Base-by-base conservation (phyloP, 768 basidiomycete genomes). In the Naganishia vishniacii region DNA sequence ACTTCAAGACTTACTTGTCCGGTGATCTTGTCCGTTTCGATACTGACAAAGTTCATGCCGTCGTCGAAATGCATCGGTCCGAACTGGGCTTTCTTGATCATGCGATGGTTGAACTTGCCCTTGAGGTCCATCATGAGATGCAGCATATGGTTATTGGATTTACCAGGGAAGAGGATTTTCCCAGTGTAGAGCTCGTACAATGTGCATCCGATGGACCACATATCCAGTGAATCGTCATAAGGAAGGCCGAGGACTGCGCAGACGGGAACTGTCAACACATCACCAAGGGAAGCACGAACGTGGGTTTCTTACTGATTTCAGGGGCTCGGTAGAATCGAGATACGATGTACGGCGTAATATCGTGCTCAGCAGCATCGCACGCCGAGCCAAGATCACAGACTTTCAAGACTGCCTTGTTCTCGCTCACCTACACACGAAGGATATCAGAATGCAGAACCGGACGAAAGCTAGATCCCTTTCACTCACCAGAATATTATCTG, bases 151-250 rank as follows among this genome's bases (percentile, higher is more conserved):
- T 95, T 95, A 78, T 99, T 98, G 18, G 89, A 89, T 41, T 91
- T 85, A 13, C 94, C 94, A 0, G 95, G 95, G 77, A 98, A 91
- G 42, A 99, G 84, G 62, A 98, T 98, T 80, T 95, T 97, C 76
- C 91, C 91, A 1, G 91, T 92, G 79, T 91, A 94, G 1, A 76
- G 72, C 65, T 79, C 77, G 66, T 76, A 77, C n/a, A 99, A 81
- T 7, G 95, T 98, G 78, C 94, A 98, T 1, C 92, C 95, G 64
- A 94, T 86, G 9, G 92, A 94, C 95, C 95, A 98, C 31, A 95
- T 83, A 73, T 98, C 94, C 28, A 99, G 82, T 0, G 92, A 83
- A 7, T 88, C 85, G 79, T 98, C 95, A 71, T 97, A 98, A 0
- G 94, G 92, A 31, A 88, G 84, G 32, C 95, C 95, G 62, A 99